Base-by-base conservation (phyloP, 176 grass and related monocot genomes). In the Alloteropsis semialata region DNA sequence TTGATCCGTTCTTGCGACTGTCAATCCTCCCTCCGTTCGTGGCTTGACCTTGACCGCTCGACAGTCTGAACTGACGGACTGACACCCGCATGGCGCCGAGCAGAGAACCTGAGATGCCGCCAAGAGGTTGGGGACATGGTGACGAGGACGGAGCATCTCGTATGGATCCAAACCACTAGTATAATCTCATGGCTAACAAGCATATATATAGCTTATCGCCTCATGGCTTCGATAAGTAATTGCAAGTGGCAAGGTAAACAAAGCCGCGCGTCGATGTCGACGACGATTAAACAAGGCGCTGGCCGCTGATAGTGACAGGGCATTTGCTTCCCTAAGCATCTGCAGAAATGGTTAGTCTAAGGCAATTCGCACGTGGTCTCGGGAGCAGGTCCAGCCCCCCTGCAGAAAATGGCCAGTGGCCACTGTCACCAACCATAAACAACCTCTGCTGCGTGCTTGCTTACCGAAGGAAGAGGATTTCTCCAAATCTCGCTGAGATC, bases 341-440 rank as follows among this genome's bases (percentile, higher is more conserved):
- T 10, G 62, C 76, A 46, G 16, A 53, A 34, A 25, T 44, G 19
- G 17, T 63, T 63, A 78, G 27, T 61, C 69, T 68, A 70, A 80
- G 16, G 24, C 51, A 89, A 89, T 81, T 44, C 44, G 77, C 87
- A 85, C 82, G 82, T 85, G 63, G 82, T 76, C 70, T 71, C 7
- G 46, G 82, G 87, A 81, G 77, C 32, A 16, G 77, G 14, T 56
- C 61, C 61, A 41, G 51, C 18, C 8, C 45, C 42, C 60, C 14
- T 22, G 32, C 53, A 10, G 51, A 68, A 58, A 51, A 53, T 27
- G 19, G 69, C 60, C 50, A 59, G 27, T 22, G 14, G 42, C 50
- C 38, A 56, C 51, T 71, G 69, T 55, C 54, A 18, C 16, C 65
- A 88, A 63, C 74, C 44, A 84, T 73, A 78, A 87, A 88, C 65